A percentile compares a stretch with the other conserved stretches of the same genome.
phyloP scores from a whole-genome alignment of 2,329 filamentous ascomycete species.

The Coniochaeta sp. region DNA sequence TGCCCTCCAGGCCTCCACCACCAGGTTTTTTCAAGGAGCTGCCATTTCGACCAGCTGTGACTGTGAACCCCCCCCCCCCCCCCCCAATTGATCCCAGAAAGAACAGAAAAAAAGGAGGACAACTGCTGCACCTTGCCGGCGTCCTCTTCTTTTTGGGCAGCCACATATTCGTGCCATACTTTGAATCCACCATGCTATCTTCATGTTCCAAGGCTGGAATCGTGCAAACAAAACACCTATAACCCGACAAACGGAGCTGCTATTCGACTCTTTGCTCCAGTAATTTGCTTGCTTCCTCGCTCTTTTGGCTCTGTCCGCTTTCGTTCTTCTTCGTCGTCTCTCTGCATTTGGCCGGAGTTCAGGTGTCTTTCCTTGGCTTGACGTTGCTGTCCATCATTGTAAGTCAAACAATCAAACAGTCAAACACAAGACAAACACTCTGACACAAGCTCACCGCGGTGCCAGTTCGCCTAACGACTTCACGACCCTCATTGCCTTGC shows the following conservation, averaged over 20 bases:
- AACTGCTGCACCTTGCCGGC: neutral
- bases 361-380: constrained; percentile 2
- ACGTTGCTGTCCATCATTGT: constrained; percentile 1
- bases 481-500: constrained; percentile 13
- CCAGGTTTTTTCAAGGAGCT: neutral
- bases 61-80: neutral
- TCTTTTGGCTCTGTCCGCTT: neutral
- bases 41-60: no score
- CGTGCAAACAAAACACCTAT: neutral
- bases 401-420: constrained; percentile 1
- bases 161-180: neutral
- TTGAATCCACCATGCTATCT: neutral
- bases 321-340: neutral
- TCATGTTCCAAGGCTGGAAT: neutral
- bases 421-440: neutral
- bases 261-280: neutral
- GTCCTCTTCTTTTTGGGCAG: neutral
- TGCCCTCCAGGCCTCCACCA: neutral
- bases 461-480: constrained; percentile 3
- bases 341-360: constrained; percentile 3
- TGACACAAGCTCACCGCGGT: neutral
- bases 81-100: no score
- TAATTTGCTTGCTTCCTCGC: neutral
- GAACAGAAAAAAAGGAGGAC: neutral
- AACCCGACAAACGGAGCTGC: neutral